These are phyloP conservation scores for Protomyces macrosporus DNA, from an alignment of 1,139 yeast genomes.

Conservation along the genomic window DNA sequence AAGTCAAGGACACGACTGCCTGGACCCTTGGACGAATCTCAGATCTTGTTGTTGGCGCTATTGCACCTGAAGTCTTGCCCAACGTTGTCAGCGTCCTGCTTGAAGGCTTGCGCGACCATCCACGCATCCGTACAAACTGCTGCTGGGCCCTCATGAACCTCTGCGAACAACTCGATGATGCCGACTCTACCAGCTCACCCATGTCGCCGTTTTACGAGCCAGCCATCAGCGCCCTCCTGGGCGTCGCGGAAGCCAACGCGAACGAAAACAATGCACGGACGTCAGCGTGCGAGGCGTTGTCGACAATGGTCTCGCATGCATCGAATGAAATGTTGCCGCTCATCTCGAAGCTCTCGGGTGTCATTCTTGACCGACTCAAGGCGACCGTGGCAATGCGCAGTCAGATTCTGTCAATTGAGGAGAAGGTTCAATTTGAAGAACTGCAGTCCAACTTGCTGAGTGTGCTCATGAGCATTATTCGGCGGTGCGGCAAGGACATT, in stretches of 20 bases:
- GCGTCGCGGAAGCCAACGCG: slow-evolving; percentile 54
- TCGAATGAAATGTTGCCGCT: slow-evolving; percentile 64
- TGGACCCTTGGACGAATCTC: slow-evolving; percentile 98
- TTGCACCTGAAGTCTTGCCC: slow-evolving; percentile 59
- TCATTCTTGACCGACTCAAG: slow-evolving; percentile 66
- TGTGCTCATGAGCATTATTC: slow-evolving; percentile 78
- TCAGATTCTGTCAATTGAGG: slow-evolving; percentile 52
- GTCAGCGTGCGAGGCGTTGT: slow-evolving; percentile 89
- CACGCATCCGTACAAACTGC: slow-evolving; percentile 89
- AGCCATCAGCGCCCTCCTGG: slow-evolving; percentile 64
- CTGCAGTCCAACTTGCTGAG: slow-evolving; percentile 80
- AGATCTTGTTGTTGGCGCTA: slow-evolving; percentile 74
- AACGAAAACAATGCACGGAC: slow-evolving; percentile 89
- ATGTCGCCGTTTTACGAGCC: slow-evolving; percentile 69
- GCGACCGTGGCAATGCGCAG: slow-evolving; percentile 55
- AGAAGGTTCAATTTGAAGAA: slow-evolving; percentile 74
- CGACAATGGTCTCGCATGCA: slow-evolving; percentile 71
- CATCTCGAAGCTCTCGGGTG: slow-evolving; percentile 68
- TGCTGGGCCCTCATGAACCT: slow-evolving; percentile 95
- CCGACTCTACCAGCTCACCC: slow-evolving; percentile 49
- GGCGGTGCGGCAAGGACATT: slow-evolving; percentile 71
- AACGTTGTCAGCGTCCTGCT: slow-evolving; percentile 65
- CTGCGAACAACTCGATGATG: slow-evolving; percentile 67
- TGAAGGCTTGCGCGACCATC: slow-evolving; percentile 77
- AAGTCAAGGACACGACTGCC: slow-evolving; percentile 93